A percentile compares a stretch with the other conserved stretches of the same genome.
phyloP scores from a whole-genome alignment of 208 protist genomes.

The Novymonas esmeraldas region DNA sequence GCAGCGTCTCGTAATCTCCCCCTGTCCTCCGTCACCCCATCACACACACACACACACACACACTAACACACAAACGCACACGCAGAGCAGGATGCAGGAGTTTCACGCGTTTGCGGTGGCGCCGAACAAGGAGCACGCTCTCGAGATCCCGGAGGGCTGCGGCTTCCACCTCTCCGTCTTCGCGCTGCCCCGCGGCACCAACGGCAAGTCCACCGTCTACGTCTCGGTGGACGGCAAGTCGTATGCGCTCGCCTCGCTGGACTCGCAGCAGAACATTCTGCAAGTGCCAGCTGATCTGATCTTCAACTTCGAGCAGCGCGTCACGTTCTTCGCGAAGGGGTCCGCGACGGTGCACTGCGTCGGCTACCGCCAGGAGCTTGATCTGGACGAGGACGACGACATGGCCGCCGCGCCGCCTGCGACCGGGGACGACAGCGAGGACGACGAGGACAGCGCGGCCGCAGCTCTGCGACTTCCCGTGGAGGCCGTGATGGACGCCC shows the following conservation, averaged over 20 bases:
- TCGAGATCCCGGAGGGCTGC: conserved; percentile 48
- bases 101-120: conserved; percentile 83
- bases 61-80: background rate
- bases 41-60: background rate
- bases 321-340: conserved; percentile 83
- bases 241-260: conserved; percentile 75
- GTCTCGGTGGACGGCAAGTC: conserved; percentile 81
- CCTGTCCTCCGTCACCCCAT: too few species aligned
- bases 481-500: conserved; percentile 27
- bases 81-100: conserved; percentile 52
- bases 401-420: conserved; percentile 18
- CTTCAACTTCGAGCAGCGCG: conserved; percentile 79
- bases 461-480: conserved; percentile 24
- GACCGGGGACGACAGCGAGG: conserved; percentile 25
- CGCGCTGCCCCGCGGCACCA: conserved; percentile 59
- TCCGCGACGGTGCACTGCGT: conserved; percentile 70
- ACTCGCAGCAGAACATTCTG: conserved; percentile 55
- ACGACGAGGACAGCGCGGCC: conserved; percentile 21
- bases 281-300: conserved; percentile 80
- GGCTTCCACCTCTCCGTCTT: conserved; percentile 83
- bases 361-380: conserved; percentile 78
- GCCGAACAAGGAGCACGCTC: conserved; percentile 67
- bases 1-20: too few species aligned
- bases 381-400: conserved; percentile 52
- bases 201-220: conserved; percentile 80